These are phyloP conservation scores for Litsea cubeba DNA, from an alignment of 164 flowering plant species.

Conservation along the genomic window DNA sequence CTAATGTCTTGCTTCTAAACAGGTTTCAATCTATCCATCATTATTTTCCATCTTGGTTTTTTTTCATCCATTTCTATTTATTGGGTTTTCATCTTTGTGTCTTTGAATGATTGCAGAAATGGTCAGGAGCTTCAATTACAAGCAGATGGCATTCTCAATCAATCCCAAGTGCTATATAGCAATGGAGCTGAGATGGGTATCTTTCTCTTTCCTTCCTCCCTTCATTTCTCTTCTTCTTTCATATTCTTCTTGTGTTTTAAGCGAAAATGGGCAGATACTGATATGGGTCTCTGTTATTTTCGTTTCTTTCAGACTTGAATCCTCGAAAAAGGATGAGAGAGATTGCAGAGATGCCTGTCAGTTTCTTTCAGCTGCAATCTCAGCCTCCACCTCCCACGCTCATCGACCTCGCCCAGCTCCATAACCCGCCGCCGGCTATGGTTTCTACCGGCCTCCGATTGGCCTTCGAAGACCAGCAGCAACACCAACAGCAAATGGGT, in stretches of 20 bases:
- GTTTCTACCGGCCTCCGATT: conserved; percentile 79
- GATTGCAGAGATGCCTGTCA: conserved; percentile 18
- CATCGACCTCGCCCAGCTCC: conserved; percentile 60
- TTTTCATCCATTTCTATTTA: not conserved
- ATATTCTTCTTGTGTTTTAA: no score
- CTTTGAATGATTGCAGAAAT: conserved; percentile 1
- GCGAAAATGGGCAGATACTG: not conserved
- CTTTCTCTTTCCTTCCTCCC: not conserved
- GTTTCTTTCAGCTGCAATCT: conserved; percentile 35
- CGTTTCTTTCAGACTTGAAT: conserved; percentile 10
- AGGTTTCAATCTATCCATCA: conserved; percentile 33
- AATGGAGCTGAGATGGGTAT: conserved; percentile 14
- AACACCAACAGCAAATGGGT: conserved; percentile 14
- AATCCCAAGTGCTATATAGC: conserved; percentile 5
- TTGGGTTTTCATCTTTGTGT: not conserved
- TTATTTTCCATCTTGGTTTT: not conserved
- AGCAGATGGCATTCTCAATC: conserved; percentile 4
- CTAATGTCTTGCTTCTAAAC: conserved; percentile 61
- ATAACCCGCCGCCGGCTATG: conserved; percentile 26
- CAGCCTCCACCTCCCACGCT: conserved; percentile 36
- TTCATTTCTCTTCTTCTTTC: not conserved
- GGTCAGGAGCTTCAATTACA: conserved; percentile 8
- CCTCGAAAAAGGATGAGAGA: conserved; percentile 68
- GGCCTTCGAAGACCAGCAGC: conserved; percentile 51
- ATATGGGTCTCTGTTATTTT: not conserved